Conservation (phyloP, 2,329 filamentous ascomycete genomes). For the Rhytidhysteron rufulum region DNA sequence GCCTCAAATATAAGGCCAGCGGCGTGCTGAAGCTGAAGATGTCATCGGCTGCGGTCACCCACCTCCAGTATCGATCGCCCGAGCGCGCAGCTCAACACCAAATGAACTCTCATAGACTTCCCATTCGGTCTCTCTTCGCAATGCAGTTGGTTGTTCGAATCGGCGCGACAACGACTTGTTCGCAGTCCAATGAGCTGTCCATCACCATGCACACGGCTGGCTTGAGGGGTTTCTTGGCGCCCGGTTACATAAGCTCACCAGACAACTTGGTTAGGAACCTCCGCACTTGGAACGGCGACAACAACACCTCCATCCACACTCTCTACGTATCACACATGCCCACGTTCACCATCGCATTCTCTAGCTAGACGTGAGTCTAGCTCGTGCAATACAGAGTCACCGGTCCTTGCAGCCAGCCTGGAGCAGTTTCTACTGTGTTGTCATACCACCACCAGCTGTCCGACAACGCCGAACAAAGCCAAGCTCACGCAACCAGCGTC, state of each 20-base stretch:
- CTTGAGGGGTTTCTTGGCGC: too few species aligned
- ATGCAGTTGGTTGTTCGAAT: constrained; percentile 32
- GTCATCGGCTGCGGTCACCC: too few species aligned
- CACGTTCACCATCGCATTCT: constrained; percentile 7
- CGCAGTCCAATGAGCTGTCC: too few species aligned
- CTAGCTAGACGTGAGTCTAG: constrained; percentile 39
- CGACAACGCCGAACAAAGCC: constrained; percentile 25
- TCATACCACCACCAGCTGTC: constrained; percentile 31
- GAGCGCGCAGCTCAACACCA: too few species aligned
- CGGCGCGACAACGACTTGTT: too few species aligned
- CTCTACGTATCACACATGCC: constrained; percentile 17
- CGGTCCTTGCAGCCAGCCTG: constrained; percentile 41
- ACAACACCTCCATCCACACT: too few species aligned
- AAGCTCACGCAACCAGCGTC: constrained; percentile 9
- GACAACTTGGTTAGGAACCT: too few species aligned
- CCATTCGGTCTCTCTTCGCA: constrained; percentile 19
- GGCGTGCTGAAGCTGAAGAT: too few species aligned
- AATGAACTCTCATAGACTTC: constrained; percentile 17
- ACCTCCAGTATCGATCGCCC: too few species aligned
- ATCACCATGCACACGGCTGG: too few species aligned
- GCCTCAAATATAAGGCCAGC: too few species aligned
- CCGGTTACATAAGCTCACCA: too few species aligned
- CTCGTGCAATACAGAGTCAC: constrained; percentile 32
- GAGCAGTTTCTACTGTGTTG: constrained; percentile 35
- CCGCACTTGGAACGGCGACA: constrained; percentile 2